Conservation (phyloP, 768 basidiomycete genomes). For the Gymnopilus junonius region DNA sequence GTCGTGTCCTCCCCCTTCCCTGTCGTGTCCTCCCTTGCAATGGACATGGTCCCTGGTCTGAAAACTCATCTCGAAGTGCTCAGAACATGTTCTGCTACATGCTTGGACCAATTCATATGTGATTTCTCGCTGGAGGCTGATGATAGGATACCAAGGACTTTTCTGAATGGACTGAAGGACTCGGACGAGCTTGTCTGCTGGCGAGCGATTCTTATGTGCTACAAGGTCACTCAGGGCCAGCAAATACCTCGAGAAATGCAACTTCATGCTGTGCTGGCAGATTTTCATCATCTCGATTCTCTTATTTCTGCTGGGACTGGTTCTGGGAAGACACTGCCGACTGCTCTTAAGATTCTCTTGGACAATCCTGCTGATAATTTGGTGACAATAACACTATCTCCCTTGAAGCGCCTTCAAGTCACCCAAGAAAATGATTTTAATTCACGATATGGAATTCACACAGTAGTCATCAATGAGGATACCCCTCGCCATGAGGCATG, state of each 20-base stretch:
- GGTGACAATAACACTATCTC: conserved; percentile 22
- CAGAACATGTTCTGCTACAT: too few relatives aligned
- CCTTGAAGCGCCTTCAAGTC: conserved; percentile 24
- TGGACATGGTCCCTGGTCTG: too few relatives aligned
- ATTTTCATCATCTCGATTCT: conserved; percentile 18
- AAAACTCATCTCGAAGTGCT: too few relatives aligned
- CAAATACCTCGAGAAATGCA: conserved; percentile 27
- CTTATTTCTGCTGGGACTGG: conserved; percentile 31
- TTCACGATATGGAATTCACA: conserved; percentile 17
- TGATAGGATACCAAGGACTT: too few relatives aligned
- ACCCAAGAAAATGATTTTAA: conserved; percentile 24
- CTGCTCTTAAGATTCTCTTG: conserved; percentile 27
- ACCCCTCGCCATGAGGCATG: conserved; percentile 18
- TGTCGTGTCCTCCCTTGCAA: too few relatives aligned
- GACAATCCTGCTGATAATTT: conserved; percentile 12
- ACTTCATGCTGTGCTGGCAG: conserved; percentile 24
- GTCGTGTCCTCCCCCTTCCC: too few relatives aligned
- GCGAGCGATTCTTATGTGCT: conserved; percentile 15
- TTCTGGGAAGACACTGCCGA: conserved; percentile 34
- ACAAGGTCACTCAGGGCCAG: not conserved
- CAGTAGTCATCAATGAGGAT: conserved; percentile 28
- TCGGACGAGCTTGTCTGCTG: conserved; percentile 21
- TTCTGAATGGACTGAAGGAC: too few relatives aligned
- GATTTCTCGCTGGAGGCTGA: too few relatives aligned
- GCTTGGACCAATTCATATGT: too few relatives aligned